Percentiles rank a stretch among this genome's conserved stretches.
Conservation (phyloP, 805 yeast genomes). For the Huiozyma naganishii region DNA sequence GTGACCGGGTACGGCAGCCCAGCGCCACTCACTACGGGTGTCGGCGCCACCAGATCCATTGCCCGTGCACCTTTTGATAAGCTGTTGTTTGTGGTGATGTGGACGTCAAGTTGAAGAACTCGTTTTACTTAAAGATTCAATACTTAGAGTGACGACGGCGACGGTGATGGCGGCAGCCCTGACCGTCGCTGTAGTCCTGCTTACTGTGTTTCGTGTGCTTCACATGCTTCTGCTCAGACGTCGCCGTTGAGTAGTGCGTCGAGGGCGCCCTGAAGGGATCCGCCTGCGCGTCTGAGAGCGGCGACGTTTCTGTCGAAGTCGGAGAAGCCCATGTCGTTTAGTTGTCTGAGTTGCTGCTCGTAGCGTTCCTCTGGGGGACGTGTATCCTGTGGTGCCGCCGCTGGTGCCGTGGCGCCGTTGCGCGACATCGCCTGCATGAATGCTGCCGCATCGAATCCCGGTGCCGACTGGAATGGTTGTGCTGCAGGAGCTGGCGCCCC, state of each 20-base stretch:
- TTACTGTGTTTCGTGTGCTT: no score
- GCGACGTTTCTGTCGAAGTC: constrained; percentile 88
- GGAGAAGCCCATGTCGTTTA: constrained; percentile 77
- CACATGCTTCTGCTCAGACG: constrained; percentile 24
- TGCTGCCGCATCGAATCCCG: constrained; percentile 35
- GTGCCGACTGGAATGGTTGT: constrained; percentile 32
- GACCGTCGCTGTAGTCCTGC: no score
- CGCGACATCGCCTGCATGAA: constrained; percentile 38
- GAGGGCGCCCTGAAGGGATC: constrained; percentile 93
- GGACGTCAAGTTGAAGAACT: no score
- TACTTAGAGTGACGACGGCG: no score
- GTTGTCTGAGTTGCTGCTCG: constrained; percentile 59
- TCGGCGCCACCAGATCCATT: constrained; percentile 9
- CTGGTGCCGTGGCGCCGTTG: constrained; percentile 6
- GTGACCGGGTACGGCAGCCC: constrained; percentile 33
- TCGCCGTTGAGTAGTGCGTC: constrained; percentile 68
- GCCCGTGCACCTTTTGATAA: background rate
- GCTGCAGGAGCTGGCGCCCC: constrained; percentile 13
- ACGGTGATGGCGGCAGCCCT: no score
- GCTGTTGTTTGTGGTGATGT: background rate
- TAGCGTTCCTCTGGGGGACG: constrained; percentile 77
- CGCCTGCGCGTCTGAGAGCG: constrained; percentile 91
- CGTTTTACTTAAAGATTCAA: no score
- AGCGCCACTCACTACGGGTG: constrained; percentile 17
- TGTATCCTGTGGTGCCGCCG: constrained; percentile 34